These are phyloP conservation scores for Wickerhamiella kazuoi DNA, from an alignment of 805 yeast species.

Conservation along the genomic window DNA sequence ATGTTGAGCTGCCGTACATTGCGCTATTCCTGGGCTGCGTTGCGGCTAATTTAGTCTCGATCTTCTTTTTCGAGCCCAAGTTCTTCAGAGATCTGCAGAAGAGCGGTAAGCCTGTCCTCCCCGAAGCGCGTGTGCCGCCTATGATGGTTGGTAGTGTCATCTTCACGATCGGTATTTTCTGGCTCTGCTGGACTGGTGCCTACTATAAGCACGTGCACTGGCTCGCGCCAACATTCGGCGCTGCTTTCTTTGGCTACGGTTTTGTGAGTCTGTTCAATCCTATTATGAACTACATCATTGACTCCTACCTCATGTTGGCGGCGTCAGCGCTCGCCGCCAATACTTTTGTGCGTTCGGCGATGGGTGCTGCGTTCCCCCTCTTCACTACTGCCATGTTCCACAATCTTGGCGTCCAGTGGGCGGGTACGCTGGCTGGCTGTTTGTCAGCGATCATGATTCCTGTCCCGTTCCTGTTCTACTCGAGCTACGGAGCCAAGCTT, in stretches of 20 bases:
- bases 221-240: slow-evolving; percentile 58
- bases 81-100: slow-evolving; percentile 31
- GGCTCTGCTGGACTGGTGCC: slow-evolving; percentile 82
- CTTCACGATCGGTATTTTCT: slow-evolving; percentile 64
- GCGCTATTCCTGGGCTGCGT: slow-evolving; percentile 47
- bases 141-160: slow-evolving; percentile 54
- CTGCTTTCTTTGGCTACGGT: slow-evolving; percentile 50
- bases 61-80: slow-evolving; percentile 36
- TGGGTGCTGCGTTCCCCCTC: slow-evolving; percentile 46
- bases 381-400: slow-evolving; percentile 37
- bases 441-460: slow-evolving; percentile 33
- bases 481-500: slow-evolving; percentile 27
- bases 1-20: slow-evolving; percentile 63
- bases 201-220: slow-evolving; percentile 56
- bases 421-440: slow-evolving; percentile 35
- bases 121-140: slow-evolving; percentile 69
- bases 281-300: slow-evolving; percentile 41
- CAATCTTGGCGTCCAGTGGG: slow-evolving; percentile 36
- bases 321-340: slow-evolving; percentile 53
- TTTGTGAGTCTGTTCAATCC: slow-evolving; percentile 49
- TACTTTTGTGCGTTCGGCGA: slow-evolving; percentile 38
- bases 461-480: slow-evolving; percentile 37
- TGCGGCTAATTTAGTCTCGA: slow-evolving; percentile 34
- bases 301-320: slow-evolving; percentile 37
- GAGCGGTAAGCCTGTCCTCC: slow-evolving; percentile 45